Percentiles rank a stretch among this genome's conserved stretches.
Evolutionary conservation across 176 grass and related monocot species (phyloP).

Genomic region (Aegilops sharonensis): DNA sequence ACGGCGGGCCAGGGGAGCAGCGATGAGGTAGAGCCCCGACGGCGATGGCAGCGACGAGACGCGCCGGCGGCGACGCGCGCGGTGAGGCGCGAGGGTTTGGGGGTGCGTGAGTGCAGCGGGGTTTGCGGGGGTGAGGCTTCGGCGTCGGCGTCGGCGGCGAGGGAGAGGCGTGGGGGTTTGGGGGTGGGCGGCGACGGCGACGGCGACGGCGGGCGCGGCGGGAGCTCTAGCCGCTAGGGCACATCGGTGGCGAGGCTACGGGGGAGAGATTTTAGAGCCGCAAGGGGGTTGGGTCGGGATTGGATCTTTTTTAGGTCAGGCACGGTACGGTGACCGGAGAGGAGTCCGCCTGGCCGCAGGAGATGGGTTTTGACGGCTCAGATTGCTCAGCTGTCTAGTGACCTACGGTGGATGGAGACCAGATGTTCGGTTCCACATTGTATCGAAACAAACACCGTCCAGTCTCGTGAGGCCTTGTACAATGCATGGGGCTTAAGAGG

Average conservation of each 20-base stretch:
- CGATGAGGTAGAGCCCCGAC: neutral
- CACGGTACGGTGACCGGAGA: neutral
- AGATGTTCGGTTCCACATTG: too few species aligned
- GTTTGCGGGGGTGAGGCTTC: neutral
- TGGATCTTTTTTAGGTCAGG: slow-evolving; percentile 24
- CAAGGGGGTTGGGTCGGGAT: neutral
- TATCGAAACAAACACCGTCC: neutral
- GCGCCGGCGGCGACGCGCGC: neutral
- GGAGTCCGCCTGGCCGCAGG: neutral
- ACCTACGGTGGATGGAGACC: neutral
- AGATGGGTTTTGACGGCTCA: neutral
- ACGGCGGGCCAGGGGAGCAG: neutral
- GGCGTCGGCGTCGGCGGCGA: neutral
- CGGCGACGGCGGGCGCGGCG: slow-evolving; percentile 1
- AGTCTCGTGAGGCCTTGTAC: too few species aligned
- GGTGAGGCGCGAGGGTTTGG: neutral
- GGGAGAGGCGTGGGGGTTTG: neutral
- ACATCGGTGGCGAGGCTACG: slow-evolving; percentile 1
- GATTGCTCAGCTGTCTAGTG: neutral
- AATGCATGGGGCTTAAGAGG: too few species aligned
- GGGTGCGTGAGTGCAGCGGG: neutral
- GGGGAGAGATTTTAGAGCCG: slow-evolving; percentile 12
- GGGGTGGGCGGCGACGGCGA: neutral
- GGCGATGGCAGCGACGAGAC: neutral
- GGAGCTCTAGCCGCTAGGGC: neutral